phyloP scores from a whole-genome alignment of 163 green algal species.

The Scenedesmus sp. region DNA sequence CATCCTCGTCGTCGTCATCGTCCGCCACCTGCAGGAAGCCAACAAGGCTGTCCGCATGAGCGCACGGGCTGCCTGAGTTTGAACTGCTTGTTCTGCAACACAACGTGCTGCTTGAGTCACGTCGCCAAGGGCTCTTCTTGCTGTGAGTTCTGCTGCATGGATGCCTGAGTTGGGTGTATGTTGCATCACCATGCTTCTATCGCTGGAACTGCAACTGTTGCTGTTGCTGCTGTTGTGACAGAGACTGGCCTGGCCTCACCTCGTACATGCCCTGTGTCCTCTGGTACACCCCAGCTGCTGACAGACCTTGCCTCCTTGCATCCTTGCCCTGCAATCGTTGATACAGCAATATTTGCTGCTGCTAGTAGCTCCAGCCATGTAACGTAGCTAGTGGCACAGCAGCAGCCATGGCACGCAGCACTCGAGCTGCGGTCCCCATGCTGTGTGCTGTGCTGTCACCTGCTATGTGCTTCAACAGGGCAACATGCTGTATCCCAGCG shows the following conservation, averaged over 20 bases:
- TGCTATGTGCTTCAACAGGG: background rate
- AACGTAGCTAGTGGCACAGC: no score
- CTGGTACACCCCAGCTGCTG: constrained; percentile 4
- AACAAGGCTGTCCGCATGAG: no score
- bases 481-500: background rate
- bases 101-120: no score
- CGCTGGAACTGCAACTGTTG: background rate
- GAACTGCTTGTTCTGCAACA: background rate
- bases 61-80: background rate
- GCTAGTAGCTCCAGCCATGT: no score
- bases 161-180: no score
- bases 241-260: background rate
- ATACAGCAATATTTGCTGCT: background rate
- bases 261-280: constrained; percentile 41
- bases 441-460: background rate
- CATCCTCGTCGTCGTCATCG: background rate
- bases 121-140: background rate
- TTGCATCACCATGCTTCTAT: background rate
- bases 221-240: background rate
- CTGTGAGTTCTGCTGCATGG: background rate
- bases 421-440: background rate
- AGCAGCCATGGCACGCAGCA: background rate
- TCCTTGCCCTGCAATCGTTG: constrained; percentile 18
- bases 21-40: background rate
- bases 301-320: constrained; percentile 3